Evolutionary conservation across 2,329 filamentous ascomycete genomes (phyloP), one percentile per base, ranked within the genome.

Genomic region (Elsinoe perseae): DNA sequence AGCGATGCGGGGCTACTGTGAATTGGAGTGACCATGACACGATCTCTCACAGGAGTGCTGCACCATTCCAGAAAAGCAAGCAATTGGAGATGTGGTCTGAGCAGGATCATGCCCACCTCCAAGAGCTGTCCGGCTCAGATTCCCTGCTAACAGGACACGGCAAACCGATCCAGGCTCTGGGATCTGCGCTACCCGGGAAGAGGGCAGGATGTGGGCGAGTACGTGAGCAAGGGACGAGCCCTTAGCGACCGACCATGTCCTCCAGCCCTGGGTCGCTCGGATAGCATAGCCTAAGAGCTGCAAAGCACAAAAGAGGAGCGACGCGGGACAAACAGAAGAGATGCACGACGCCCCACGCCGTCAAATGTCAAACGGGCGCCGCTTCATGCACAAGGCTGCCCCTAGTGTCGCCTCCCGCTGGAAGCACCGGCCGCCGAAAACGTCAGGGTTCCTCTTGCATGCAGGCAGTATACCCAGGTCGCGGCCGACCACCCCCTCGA

Each of bases 361-460:
- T 56, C 53, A 56, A 56, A 56, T 46, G 53, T 56, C 53, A 48
- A 56, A 56, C 53, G 53, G 53, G 21, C 53, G 36, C 34, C 52
- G 36, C 25, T 30, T 34, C 36, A 44, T 44, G 38, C 52, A 44
- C 52, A 54, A 44, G 36, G 52, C 36, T 40, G 20, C 20, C 34
- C 50, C 50, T 43, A 54, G 34, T 23, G 34, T 42, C 9, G 50
- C 50, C 50, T 43, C 23, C 50, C 50, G 50, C 32, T 54, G 20
- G 32, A 40, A 27, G 23, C 38, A 43, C 12, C 32, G 50, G 38
- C 38, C 50, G 50, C 50, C 50, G 28, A 40, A 54, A 54, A 54
- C 50, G 50, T 54, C 50, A 42, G 40, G 27, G 36, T 30, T 34
- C 20, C 25, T 25, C 38, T 44, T 46, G 34, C 36, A 44, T 42